phyloP scores from a whole-genome alignment of 176 grass and related monocot species.

The Juncus inflexus region DNA sequence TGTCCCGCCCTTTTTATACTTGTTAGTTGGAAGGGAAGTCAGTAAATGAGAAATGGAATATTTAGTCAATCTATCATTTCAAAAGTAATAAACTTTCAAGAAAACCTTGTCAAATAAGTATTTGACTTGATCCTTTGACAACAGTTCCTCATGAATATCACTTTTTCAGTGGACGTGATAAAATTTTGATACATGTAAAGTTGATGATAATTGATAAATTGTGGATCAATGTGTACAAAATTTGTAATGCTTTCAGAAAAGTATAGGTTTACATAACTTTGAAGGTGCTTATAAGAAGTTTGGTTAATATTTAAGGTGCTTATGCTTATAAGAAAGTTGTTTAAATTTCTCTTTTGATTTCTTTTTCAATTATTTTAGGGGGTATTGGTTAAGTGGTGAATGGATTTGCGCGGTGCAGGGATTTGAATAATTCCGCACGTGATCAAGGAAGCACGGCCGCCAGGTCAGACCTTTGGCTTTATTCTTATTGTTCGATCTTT shows the following conservation, averaged over 20 bases:
- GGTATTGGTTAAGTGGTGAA: too few relatives aligned
- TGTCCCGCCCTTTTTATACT: constrained; percentile 8
- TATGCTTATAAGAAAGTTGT: too few relatives aligned
- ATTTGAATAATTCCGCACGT: constrained; percentile 21
- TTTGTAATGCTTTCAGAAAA: neutral
- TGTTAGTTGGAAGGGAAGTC: neutral
- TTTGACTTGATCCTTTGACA: neutral
- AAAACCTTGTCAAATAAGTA: neutral
- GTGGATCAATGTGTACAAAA: neutral
- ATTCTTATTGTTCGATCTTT: neutral
- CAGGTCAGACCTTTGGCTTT: constrained; percentile 22
- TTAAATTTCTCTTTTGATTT: neutral
- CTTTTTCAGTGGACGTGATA: too few relatives aligned
- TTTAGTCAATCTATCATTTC: neutral
- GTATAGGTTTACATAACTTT: too few relatives aligned
- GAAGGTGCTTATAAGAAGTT: too few relatives aligned
- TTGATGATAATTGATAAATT: neutral
- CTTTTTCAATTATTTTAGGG: neutral
- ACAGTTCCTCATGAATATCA: neutral
- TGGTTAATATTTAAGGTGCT: too few relatives aligned
- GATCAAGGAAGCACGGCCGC: constrained; percentile 37
- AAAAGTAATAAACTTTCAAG: neutral
- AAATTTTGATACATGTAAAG: neutral
- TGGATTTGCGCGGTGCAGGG: neutral
- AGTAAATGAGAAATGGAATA: neutral